These are phyloP conservation scores for Kluyveromyces nonfermentans DNA, from an alignment of 805 yeast genomes.

Conservation along the genomic window DNA sequence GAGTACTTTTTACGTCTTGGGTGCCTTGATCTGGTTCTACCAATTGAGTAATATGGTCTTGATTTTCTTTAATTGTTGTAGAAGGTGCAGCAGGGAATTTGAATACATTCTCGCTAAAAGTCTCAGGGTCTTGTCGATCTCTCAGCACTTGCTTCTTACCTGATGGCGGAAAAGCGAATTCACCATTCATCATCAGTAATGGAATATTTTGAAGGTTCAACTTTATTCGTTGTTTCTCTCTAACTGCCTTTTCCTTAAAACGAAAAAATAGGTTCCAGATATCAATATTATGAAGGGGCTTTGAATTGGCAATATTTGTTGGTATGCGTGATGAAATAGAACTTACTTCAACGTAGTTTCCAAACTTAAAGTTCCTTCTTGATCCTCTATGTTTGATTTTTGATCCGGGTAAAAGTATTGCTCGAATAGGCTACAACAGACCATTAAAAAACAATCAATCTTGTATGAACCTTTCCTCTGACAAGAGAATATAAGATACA, in stretches of 20 bases:
- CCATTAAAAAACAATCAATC: too few relatives aligned
- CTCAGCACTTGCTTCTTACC: neutral
- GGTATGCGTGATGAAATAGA: neutral
- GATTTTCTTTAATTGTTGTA: neutral
- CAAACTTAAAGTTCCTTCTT: too few relatives aligned
- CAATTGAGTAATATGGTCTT: neutral
- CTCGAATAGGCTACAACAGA: neutral
- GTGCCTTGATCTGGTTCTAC: neutral
- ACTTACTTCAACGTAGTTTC: too few relatives aligned
- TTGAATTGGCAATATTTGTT: neutral
- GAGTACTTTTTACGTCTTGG: neutral
- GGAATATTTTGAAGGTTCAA: neutral
- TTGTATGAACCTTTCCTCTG: too few relatives aligned
- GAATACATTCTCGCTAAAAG: neutral
- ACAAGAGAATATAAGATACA: too few relatives aligned
- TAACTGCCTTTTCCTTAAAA: neutral
- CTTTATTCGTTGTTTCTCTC: neutral
- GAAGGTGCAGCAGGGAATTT: neutral
- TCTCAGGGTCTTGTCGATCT: neutral
- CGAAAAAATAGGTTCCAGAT: neutral
- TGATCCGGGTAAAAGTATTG: neutral
- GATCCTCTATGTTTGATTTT: too few relatives aligned
- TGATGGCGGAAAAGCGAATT: neutral
- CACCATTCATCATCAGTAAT: neutral
- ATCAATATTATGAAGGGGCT: neutral